Percentiles rank a stretch among this genome's conserved stretches.
Evolutionary conservation across 2,329 filamentous ascomycete genomes (phyloP).

Genomic region (Diaporthe citriasiana): DNA sequence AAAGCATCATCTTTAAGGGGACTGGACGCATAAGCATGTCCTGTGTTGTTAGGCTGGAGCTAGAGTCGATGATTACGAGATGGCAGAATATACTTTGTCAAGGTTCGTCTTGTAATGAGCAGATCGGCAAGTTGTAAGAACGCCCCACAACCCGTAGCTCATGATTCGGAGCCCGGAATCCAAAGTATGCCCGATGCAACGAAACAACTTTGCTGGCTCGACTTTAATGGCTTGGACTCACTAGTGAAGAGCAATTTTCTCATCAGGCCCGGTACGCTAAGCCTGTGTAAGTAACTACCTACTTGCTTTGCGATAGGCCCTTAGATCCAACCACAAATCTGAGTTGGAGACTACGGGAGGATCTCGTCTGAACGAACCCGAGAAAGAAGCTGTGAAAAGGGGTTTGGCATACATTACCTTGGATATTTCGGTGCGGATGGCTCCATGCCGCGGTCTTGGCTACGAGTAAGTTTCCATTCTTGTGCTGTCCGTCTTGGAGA

Average conservation of each 20-base stretch:
- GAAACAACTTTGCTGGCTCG: neutral
- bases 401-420: neutral
- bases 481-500: neutral
- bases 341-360: neutral
- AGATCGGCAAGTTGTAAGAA: conserved; percentile 2
- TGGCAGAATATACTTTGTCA: conserved; percentile 3
- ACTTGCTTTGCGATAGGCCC: neutral
- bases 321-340: neutral
- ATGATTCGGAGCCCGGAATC: conserved; percentile 22
- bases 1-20: neutral
- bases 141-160: conserved; percentile 22
- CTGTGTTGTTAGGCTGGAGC: neutral
- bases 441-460: conserved; percentile 17
- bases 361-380: neutral
- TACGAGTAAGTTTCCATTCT: neutral
- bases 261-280: neutral
- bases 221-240: neutral
- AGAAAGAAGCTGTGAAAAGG: neutral
- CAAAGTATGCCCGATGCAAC: conserved; percentile 3
- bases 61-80: neutral
- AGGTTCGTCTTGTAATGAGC: conserved; percentile 15
- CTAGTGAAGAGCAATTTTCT: neutral
- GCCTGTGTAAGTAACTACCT: neutral
- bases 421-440: neutral
- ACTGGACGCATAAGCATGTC: neutral